Evolutionary conservation across 2,329 filamentous ascomycete species (phyloP).

Genomic region (Cercospora janseana): DNA sequence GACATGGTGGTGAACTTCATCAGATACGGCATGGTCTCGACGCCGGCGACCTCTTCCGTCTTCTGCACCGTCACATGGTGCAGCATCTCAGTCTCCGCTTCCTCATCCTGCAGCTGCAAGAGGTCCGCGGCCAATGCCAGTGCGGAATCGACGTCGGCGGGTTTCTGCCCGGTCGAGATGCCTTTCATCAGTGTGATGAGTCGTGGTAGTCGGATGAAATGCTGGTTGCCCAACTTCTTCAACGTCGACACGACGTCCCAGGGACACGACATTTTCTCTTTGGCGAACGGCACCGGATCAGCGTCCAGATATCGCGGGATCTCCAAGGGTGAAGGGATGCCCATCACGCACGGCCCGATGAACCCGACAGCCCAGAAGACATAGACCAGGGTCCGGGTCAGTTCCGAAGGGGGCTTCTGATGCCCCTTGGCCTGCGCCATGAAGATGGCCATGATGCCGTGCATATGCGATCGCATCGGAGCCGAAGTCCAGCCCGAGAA

Average conservation of each 20-base stretch:
- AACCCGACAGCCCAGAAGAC: conserved; percentile 23
- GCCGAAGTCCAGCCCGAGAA: conserved; percentile 23
- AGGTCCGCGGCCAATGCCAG: conserved; percentile 18
- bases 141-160: conserved; percentile 10
- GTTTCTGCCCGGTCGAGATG: conserved; percentile 7
- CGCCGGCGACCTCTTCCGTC: conserved; percentile 3
- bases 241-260: conserved; percentile 9
- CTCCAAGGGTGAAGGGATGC: conserved; percentile 19
- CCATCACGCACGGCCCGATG: conserved; percentile 24
- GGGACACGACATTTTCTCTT: conserved; percentile 14
- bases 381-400: conserved; percentile 20
- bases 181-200: conserved; percentile 18
- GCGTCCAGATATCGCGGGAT: conserved; percentile 16
- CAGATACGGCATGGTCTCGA: conserved; percentile 13
- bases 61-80: conserved; percentile 22
- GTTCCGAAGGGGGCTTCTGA: conserved; percentile 14
- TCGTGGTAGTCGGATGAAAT: conserved; percentile 22
- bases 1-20: conserved; percentile 21
- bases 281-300: conserved; percentile 19
- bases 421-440: conserved; percentile 13
- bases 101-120: conserved; percentile 14
- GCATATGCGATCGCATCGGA: conserved; percentile 22
- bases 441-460: conserved; percentile 21
- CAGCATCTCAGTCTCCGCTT: conserved; percentile 20
- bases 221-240: conserved; percentile 21